phyloP scores from a whole-genome alignment of 257 asterid species.

The Lantana camara region DNA sequence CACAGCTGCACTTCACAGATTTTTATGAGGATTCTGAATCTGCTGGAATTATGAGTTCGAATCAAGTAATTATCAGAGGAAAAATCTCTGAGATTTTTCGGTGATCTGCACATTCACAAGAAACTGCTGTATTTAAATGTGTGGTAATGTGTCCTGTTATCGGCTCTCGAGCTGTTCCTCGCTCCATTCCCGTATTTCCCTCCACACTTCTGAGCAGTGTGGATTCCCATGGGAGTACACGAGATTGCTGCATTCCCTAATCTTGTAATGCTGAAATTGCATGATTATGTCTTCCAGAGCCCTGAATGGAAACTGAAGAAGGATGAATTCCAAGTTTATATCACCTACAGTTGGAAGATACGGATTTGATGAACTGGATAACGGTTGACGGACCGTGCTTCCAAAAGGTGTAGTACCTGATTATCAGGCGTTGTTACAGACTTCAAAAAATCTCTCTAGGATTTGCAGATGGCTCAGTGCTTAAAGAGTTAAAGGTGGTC shows the following conservation, averaged over 20 bases:
- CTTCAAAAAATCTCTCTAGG: conserved; percentile 11
- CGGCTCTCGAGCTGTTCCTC: neutral
- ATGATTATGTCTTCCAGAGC: neutral
- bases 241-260: neutral
- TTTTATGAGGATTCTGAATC: conserved; percentile 18
- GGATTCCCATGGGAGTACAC: neutral
- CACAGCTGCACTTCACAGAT: conserved; percentile 7
- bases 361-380: neutral
- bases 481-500: neutral
- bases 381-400: neutral
- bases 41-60: conserved; percentile 18
- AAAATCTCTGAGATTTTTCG: neutral
- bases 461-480: neutral
- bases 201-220: neutral
- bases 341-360: neutral
- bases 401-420: neutral
- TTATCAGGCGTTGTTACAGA: conserved; percentile 6
- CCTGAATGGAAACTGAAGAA: neutral
- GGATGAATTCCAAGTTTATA: neutral
- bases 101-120: neutral
- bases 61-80: neutral
- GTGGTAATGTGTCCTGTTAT: neutral
- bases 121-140: neutral
- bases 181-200: neutral
- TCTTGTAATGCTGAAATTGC: neutral